phyloP scores from a whole-genome alignment of 2,329 filamentous ascomycete species.

The Stylonectria norvegica region DNA sequence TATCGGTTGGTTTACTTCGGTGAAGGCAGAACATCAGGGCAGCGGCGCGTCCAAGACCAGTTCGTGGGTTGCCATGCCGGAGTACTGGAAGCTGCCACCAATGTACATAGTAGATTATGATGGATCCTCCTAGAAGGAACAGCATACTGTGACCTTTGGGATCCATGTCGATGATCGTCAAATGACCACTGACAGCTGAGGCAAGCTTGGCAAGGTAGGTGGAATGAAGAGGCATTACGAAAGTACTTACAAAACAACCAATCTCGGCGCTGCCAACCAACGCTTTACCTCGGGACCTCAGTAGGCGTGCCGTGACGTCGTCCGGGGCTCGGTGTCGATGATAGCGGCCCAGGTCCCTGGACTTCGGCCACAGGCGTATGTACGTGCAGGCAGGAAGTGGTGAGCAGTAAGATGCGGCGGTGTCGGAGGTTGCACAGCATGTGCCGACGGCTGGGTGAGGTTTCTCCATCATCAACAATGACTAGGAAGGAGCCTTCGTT shows the following conservation, averaged over 20 bases:
- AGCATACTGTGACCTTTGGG: neutral
- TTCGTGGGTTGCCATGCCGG: too few species aligned
- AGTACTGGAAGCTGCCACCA: too few species aligned
- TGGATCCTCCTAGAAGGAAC: neutral
- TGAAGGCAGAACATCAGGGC: too few species aligned
- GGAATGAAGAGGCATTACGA: conserved; percentile 9
- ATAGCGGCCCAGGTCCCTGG: conserved; percentile 12
- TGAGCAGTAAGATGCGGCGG: conserved; percentile 13
- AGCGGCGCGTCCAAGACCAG: too few species aligned
- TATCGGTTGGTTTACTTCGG: too few species aligned
- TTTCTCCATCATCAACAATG: neutral
- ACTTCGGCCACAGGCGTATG: conserved; percentile 8
- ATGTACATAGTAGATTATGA: too few species aligned
- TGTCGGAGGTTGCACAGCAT: too few species aligned
- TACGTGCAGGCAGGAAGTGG: neutral
- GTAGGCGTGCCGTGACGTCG: conserved; percentile 6
- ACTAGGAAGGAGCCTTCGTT: neutral
- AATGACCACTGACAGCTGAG: conserved; percentile 7
- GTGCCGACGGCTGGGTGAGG: too few species aligned
- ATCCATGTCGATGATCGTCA: conserved; percentile 6
- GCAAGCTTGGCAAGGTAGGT: too few species aligned
- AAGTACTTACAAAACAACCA: neutral
- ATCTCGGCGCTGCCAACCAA: neutral
- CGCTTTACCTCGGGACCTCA: neutral
- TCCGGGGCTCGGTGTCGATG: conserved; percentile 12